A percentile compares a stretch with the other conserved stretches of the same genome.
Evolutionary conservation across 306 rosid genomes (phyloP).

Genomic region (Fragaria nilgerrensis): DNA sequence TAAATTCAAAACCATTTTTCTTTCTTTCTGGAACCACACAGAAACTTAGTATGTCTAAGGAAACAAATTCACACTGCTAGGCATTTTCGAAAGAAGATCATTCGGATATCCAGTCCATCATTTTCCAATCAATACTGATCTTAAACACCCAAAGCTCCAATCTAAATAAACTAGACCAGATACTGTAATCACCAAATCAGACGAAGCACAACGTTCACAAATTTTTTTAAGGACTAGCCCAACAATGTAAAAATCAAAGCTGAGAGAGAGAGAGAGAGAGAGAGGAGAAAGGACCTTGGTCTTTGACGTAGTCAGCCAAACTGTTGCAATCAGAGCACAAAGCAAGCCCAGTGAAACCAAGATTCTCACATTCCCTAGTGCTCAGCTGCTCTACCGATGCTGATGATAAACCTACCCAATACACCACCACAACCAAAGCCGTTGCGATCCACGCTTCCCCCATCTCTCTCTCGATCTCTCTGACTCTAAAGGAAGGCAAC

Average conservation of each 20-base stretch:
- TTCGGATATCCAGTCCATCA: background rate
- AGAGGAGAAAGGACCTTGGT: constrained; percentile 50
- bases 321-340: constrained; percentile 86
- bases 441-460: constrained; percentile 32
- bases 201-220: background rate
- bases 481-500: too few relatives aligned
- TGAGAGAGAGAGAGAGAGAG: background rate
- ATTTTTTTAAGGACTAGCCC: background rate
- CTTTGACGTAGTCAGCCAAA: constrained; percentile 86
- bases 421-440: constrained; percentile 15
- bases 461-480: constrained; percentile 5
- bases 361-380: constrained; percentile 80
- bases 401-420: background rate
- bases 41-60: background rate
- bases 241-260: background rate
- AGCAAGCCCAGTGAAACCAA: constrained; percentile 90
- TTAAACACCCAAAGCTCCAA: background rate
- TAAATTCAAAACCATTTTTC: background rate
- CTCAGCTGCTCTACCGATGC: constrained; percentile 52
- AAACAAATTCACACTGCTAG: background rate
- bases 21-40: background rate
- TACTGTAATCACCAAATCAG: background rate
- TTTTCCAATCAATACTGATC: background rate
- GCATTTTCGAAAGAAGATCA: background rate
- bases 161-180: background rate